phyloP scores from a whole-genome alignment of 345 rosid species.

The Acer negundo region DNA sequence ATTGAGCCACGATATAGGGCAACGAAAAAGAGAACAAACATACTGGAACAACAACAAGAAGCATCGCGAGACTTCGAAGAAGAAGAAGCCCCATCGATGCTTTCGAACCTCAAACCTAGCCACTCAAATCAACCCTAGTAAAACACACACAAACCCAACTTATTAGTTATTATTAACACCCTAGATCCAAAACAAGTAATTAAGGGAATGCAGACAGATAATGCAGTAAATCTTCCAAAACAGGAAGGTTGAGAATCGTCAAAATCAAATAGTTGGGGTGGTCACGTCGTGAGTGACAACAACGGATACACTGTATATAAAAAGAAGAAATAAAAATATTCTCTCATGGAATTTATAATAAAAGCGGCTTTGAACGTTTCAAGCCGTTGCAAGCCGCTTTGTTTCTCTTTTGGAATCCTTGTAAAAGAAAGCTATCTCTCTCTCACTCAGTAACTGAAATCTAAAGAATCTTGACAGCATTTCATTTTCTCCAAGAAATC shows the following conservation, averaged over 20 bases:
- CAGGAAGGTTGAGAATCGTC: conserved; percentile 13
- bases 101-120: conserved; percentile 24
- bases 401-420: conserved; percentile 33
- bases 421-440: conserved; percentile 22
- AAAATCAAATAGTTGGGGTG: conserved; percentile 8
- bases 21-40: conserved; percentile 27
- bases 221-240: conserved; percentile 1
- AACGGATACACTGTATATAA: conserved; percentile 23
- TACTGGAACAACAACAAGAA: conserved; percentile 33
- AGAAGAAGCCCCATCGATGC: conserved; percentile 73
- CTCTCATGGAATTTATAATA: neutral
- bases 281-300: conserved; percentile 3
- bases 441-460: neutral
- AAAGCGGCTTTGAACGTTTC: conserved; percentile 37
- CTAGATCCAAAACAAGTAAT: conserved; percentile 20
- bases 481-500: conserved; percentile 13
- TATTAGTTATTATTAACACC: conserved; percentile 1
- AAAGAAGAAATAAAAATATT: neutral
- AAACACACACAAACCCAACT: neutral
- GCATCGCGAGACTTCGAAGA: conserved; percentile 56
- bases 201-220: neutral
- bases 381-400: conserved; percentile 35
- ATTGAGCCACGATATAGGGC: conserved; percentile 38
- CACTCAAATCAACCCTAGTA: conserved; percentile 19
- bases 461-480: conserved; percentile 29